Conservation (phyloP, 2,329 filamentous ascomycete genomes). For the Orbilia oligospora region DNA sequence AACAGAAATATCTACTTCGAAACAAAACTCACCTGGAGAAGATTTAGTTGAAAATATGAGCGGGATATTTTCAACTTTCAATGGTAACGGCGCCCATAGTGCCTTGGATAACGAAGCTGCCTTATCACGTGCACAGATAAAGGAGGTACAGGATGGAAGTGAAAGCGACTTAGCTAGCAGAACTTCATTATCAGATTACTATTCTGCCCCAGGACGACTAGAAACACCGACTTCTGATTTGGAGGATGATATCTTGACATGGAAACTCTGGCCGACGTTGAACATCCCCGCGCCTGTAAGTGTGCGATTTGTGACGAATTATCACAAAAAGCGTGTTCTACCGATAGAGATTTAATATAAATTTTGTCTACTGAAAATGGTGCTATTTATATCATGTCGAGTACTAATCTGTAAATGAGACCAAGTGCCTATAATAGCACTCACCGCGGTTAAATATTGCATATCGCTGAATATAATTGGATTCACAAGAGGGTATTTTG, state of each 20-base stretch:
- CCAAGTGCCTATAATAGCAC: neutral
- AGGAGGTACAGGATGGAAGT: neutral
- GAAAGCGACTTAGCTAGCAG: neutral
- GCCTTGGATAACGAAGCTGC: neutral
- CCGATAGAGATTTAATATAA: neutral
- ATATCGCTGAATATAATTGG: neutral
- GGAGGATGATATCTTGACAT: constrained; percentile 2
- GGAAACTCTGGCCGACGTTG: constrained; percentile 8
- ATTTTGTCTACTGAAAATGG: too few species aligned
- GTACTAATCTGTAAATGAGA: neutral
- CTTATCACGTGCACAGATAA: neutral
- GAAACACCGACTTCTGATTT: neutral
- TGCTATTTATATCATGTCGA: too few species aligned
- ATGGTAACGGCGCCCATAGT: neutral
- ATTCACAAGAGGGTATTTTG: neutral
- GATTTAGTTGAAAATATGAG: neutral
- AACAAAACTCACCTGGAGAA: neutral
- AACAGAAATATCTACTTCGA: neutral
- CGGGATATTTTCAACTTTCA: neutral
- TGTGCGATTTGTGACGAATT: constrained; percentile 23
- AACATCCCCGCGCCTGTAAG: neutral
- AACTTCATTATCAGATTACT: neutral
- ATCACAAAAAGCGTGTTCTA: constrained; percentile 10
- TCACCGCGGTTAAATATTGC: too few species aligned
- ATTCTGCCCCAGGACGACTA: neutral